Evolutionary conservation across 805 yeast genomes (phyloP), one percentile per base, ranked within the genome.

Genomic region (Lachancea mirantina): DNA sequence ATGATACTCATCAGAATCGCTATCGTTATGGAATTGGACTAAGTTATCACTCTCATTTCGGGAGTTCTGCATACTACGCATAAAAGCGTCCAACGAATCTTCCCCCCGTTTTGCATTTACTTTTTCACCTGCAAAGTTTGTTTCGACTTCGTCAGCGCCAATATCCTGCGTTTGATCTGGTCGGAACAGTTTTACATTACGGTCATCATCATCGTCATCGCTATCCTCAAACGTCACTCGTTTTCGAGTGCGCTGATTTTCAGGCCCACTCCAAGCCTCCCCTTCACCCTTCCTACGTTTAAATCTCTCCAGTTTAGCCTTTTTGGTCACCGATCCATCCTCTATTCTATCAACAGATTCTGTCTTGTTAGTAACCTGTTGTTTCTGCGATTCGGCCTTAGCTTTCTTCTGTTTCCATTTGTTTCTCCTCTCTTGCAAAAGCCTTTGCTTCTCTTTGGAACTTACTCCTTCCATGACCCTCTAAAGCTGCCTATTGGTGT

Each of bases 391-490:
- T 19, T 47, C 52, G 25, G 50, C 47, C 32, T 60, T 59, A 23
- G 64, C 64, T 48, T 73, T 74, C 54, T 72, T 72, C 43, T 59
- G 62, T 45, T 72, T 76, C 84, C 84, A 79, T 27, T 68, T 68
- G 39, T 72, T 76, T 39, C 69, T 69, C 33, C 84, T 47, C 38
- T 46, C 63, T 32, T 55, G 54, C 34, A 56, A 49, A 19, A 52
- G 49, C 36, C 57, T 59, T 34, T 59, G 62, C 39, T 61, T 68
- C 28, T 50, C 48, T 19, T 44, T 42, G 19, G 42, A 26, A 44
- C 51, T 44, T 38, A 42, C 49, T 34, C 46, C 29, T 35, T 41
- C 30, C 50, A 44, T 46, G n/a, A n/a, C n/a, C n/a, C n/a, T n/a
- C n/a, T n/a, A n/a, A n/a, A n/a, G n/a, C n/a, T n/a, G n/a, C n/a